Evolutionary conservation across 2,329 filamentous ascomycete genomes (phyloP).

Genomic region (Aureobasidium sp.): DNA sequence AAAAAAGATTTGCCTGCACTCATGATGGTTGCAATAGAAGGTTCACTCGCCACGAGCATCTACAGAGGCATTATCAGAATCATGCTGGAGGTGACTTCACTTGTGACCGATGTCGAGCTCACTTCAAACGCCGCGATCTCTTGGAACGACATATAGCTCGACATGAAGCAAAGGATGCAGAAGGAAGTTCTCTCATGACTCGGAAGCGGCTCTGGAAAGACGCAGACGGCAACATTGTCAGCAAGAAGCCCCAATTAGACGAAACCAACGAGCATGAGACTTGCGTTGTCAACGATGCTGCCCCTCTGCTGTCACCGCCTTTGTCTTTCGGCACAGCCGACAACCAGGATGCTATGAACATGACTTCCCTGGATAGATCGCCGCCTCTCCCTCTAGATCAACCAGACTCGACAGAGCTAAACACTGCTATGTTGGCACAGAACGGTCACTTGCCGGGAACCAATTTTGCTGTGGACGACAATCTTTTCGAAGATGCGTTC

Average conservation of each 20-base stretch:
- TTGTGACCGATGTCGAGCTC: slow-evolving; percentile 52
- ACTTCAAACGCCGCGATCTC: slow-evolving; percentile 56
- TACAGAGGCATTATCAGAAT: slow-evolving; percentile 52
- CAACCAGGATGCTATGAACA: not conserved
- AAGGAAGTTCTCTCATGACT: slow-evolving; percentile 51
- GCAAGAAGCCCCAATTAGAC: slow-evolving; percentile 31
- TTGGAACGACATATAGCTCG: slow-evolving; percentile 54
- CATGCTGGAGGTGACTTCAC: slow-evolving; percentile 49
- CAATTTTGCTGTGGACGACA: slow-evolving; percentile 20
- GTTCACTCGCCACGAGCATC: slow-evolving; percentile 52
- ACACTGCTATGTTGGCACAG: too few species aligned
- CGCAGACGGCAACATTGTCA: slow-evolving; percentile 46
- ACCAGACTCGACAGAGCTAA: not conserved
- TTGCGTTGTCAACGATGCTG: not conserved
- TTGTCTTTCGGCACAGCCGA: not conserved
- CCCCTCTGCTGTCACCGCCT: slow-evolving; percentile 3
- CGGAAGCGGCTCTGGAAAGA: slow-evolving; percentile 52
- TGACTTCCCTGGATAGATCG: not conserved
- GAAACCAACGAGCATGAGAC: slow-evolving; percentile 9
- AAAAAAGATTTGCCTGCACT: slow-evolving; percentile 35
- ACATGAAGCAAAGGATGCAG: slow-evolving; percentile 48
- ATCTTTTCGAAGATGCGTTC: slow-evolving; percentile 49
- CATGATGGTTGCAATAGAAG: slow-evolving; percentile 43
- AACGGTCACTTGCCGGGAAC: too few species aligned
- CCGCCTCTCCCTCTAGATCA: not conserved